Percentiles rank a stretch among this genome's conserved stretches.
Evolutionary conservation across 179 eudicot species (phyloP).

Genomic region (Beta corolliflora): DNA sequence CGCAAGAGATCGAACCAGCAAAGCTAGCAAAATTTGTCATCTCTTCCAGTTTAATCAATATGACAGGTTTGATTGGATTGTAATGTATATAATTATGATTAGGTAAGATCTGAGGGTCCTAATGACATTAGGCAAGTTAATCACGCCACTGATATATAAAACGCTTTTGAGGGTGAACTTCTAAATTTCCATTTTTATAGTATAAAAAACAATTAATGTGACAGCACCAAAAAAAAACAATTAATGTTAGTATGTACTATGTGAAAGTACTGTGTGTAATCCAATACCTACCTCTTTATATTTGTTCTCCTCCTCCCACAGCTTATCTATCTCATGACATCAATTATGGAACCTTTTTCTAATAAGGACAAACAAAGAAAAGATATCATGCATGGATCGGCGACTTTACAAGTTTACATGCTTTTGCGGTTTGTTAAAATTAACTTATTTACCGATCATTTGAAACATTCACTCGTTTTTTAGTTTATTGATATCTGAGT

Average conservation of each 20-base stretch:
- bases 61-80: conserved; percentile 14
- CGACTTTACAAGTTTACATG: neutral
- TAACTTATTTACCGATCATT: too few relatives aligned
- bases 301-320: conserved; percentile 50
- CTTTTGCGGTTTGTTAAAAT: neutral
- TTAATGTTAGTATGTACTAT: too few relatives aligned
- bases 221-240: neutral
- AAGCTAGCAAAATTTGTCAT: neutral
- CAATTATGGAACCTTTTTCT: conserved; percentile 16
- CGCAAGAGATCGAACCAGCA: neutral
- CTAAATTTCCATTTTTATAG: neutral
- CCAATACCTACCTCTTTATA: neutral
- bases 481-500: too few relatives aligned
- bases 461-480: too few relatives aligned
- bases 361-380: conserved; percentile 24
- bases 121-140: conserved; percentile 31
- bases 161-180: neutral
- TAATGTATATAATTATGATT: conserved; percentile 28
- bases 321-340: conserved; percentile 48
- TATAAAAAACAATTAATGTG: conserved; percentile 2
- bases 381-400: neutral
- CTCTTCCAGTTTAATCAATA: neutral
- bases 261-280: neutral
- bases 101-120: conserved; percentile 26
- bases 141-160: conserved; percentile 27